Conservation (phyloP, 768 basidiomycete genomes). For the Gloeopeniophorella convolvens region DNA sequence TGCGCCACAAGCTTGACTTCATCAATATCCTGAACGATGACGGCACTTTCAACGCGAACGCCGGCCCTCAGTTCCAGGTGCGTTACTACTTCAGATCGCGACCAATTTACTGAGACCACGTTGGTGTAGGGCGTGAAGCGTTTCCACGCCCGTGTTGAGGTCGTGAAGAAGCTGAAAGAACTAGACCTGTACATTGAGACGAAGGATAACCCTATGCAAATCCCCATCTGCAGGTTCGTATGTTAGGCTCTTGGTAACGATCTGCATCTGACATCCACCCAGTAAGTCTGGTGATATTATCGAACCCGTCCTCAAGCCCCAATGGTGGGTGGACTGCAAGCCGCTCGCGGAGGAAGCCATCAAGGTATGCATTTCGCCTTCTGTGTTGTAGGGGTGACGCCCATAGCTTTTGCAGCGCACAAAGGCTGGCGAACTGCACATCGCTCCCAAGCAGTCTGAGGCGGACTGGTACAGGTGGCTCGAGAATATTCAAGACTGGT, state of each 20-base stretch:
- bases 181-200: constrained; percentile 81
- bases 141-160: constrained; percentile 83
- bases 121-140: constrained; percentile 85
- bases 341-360: constrained; percentile 86
- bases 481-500: constrained; percentile 96
- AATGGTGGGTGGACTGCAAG: constrained; percentile 98
- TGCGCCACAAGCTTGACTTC: constrained; percentile 82
- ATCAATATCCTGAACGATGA: constrained; percentile 96
- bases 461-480: constrained; percentile 96
- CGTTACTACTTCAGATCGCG: constrained; percentile 11
- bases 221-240: constrained; percentile 82
- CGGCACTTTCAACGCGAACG: constrained; percentile 89
- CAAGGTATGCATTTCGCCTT: constrained; percentile 40
- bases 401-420: constrained; percentile 62
- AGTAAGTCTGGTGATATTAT: constrained; percentile 97
- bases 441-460: constrained; percentile 81
- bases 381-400: no score
- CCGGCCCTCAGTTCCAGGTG: constrained; percentile 71
- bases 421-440: constrained; percentile 75
- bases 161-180: constrained; percentile 80
- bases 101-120: background rate
- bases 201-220: constrained; percentile 96
- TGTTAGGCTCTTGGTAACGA: background rate
- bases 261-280: constrained; percentile 2
- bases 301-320: constrained; percentile 91